Evolutionary conservation across 345 rosid species (phyloP).

Genomic region (Eucalyptus microcorys): DNA sequence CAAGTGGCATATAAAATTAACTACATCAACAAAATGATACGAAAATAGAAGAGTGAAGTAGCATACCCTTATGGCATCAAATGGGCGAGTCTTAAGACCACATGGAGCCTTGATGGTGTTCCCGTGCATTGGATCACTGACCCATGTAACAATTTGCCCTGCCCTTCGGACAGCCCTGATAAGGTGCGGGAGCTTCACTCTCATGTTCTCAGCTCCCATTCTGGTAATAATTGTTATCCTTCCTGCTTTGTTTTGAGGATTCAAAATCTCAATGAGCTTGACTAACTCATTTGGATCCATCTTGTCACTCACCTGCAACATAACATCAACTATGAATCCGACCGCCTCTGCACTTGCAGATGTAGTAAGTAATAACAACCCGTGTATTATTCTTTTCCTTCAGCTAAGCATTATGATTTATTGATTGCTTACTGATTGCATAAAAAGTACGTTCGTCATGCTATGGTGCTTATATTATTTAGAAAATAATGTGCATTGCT

Average conservation of each 20-base stretch:
- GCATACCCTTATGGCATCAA: slow-evolving; percentile 19
- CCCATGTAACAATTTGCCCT: slow-evolving; percentile 35
- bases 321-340: not conserved
- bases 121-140: slow-evolving; percentile 43
- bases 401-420: not conserved
- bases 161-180: slow-evolving; percentile 32
- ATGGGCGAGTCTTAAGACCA: slow-evolving; percentile 39
- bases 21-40: not conserved
- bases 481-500: not conserved
- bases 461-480: not conserved
- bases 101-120: slow-evolving; percentile 39
- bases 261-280: slow-evolving; percentile 26
- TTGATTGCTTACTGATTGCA: not conserved
- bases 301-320: slow-evolving; percentile 31
- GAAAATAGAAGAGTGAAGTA: not conserved
- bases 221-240: slow-evolving; percentile 29
- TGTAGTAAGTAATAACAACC: not conserved
- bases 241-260: slow-evolving; percentile 32
- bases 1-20: not conserved
- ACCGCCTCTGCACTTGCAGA: not conserved
- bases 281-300: slow-evolving; percentile 29
- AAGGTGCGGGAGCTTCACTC: slow-evolving; percentile 34
- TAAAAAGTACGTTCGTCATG: not conserved
- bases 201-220: slow-evolving; percentile 45
- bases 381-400: not conserved